Base-by-base conservation (phyloP, 495 filamentous ascomycete genomes). In the Penicillium cosmopolitanum region DNA sequence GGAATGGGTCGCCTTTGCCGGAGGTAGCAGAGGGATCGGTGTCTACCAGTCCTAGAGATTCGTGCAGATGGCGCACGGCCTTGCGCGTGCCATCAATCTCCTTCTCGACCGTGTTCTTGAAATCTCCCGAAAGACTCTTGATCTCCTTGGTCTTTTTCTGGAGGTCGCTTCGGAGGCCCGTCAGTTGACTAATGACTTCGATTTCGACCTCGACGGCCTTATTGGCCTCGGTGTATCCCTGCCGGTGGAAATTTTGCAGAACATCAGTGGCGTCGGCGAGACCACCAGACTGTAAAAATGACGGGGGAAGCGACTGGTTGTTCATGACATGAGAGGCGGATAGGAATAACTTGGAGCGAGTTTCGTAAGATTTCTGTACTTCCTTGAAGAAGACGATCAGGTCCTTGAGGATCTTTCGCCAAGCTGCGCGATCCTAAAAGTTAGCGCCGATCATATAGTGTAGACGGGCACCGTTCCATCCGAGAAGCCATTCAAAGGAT, bases 131-230 rank as follows among this genome's bases (percentile, higher is more conserved):
- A 5, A 98, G 78, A 57, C 84, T 88, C 73, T 95, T 96, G 73
- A 98, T 98, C 75, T 98, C 95, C 75, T 97, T 98, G 66, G 94
- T 95, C 78, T 98, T 98, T 75, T 94, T 91, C 53, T 88, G 87
- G 16, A 98, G 80, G 72, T 98, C 95, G 65, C 86, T 92, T 47
- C 95, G 79, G 21, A 98, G 79, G 13, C 91, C 93, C 5, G 87
- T 92, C 47, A 98, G 81, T 53, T 92, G 90, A 46, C 88, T 82
- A 60, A 98, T 92, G 35, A 98, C 91, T 64, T 97, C 93, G 55
- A 85, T 86, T 73, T 97, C 91, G 57, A 97, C 93, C 61, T 96
- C 91, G 25, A 85, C 86, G 4, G 93, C 91, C 74, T 96, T 96
- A 72, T 87, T 92, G n/a, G 90, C 85, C 71, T 96, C 93, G 5